Evolutionary conservation across 306 rosid species (phyloP).

Genomic region (Quercus rubra): DNA sequence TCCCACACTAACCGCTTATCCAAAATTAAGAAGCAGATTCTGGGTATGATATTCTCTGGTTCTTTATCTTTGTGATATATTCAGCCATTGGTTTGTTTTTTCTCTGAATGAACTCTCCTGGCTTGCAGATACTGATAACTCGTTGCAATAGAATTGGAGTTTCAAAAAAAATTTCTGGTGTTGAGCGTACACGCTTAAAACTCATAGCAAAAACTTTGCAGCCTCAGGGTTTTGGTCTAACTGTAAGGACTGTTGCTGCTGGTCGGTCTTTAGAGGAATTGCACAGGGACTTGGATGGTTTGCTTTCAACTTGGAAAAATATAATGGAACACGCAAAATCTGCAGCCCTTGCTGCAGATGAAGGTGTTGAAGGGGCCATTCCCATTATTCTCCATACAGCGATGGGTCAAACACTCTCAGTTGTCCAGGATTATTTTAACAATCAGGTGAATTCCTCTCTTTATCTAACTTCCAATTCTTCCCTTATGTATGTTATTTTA

Average conservation of each 20-base stretch:
- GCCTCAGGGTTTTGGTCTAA: constrained; percentile 94
- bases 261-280: constrained; percentile 89
- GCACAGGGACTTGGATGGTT: constrained; percentile 81
- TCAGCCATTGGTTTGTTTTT: constrained; percentile 3
- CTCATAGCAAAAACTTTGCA: constrained; percentile 90
- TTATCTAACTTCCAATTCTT: constrained; percentile 14
- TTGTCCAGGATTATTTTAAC: constrained; percentile 95
- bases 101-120: constrained; percentile 33
- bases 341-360: constrained; percentile 96
- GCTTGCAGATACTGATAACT: constrained; percentile 65
- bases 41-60: constrained; percentile 54
- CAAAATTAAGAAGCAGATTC: constrained; percentile 90
- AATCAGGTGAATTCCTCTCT: constrained; percentile 51
- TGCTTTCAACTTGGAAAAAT: constrained; percentile 83
- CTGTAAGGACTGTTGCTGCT: constrained; percentile 93
- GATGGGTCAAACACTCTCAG: constrained; percentile 97
- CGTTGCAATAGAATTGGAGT: constrained; percentile 77
- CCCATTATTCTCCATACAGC: constrained; percentile 85
- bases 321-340: constrained; percentile 87
- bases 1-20: constrained; percentile 81
- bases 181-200: constrained; percentile 88
- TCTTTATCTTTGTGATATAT: constrained; percentile 18
- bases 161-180: constrained; percentile 73
- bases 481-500: neutral
- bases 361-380: constrained; percentile 94